Base-by-base conservation (phyloP, 805 yeast species). In the Saccharomycopsis sp. region DNA sequence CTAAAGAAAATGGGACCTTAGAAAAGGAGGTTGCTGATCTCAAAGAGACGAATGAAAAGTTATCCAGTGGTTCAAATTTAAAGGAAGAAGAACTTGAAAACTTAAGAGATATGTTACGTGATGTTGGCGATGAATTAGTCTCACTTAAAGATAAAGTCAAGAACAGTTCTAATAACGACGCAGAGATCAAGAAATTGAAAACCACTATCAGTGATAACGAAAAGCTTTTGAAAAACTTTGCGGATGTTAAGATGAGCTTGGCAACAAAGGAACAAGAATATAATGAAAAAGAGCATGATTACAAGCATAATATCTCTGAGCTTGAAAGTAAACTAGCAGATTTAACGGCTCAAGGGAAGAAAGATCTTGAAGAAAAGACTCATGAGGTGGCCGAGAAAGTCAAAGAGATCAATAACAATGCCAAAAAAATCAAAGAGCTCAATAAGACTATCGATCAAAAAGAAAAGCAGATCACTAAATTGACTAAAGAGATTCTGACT, bases 71-170 rank as follows among this genome's bases (percentile, higher is more conserved):
- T 7, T 7, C 35, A 49, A 59, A 42, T 68, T 34, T 56, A 63
- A 83, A 83, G 60, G 59, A 67, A 12, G 87, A 82, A 57, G 96
- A 91, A 66, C 72, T 90, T 17, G 90, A 83, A 53, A 78, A 76
- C 56, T 75, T 87, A 55, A 81, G 84, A 65, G 97, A 90, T 59
- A 88, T 86, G 89, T 69, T 92, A 56, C 79, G 79, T 62, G 83
- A 81, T 58, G 77, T 91, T 25, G 97, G 97, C 1, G 81, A 87
- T 65, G 96, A 89, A 54, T 74, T 91, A 5, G 96, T 91, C 1
- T 78, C 80, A 3, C 82, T 90, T 0, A 82, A 80, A 63, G 89
- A 86, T 52, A 72, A 81, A 56, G 55, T 84, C 20, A 85, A 86
- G 64, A 35, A 19, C 58, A 58, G 35, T 44, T 65, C 42, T 56